Evolutionary conservation across 768 basidiomycete genomes (phyloP).

Genomic region (Russula sp.): DNA sequence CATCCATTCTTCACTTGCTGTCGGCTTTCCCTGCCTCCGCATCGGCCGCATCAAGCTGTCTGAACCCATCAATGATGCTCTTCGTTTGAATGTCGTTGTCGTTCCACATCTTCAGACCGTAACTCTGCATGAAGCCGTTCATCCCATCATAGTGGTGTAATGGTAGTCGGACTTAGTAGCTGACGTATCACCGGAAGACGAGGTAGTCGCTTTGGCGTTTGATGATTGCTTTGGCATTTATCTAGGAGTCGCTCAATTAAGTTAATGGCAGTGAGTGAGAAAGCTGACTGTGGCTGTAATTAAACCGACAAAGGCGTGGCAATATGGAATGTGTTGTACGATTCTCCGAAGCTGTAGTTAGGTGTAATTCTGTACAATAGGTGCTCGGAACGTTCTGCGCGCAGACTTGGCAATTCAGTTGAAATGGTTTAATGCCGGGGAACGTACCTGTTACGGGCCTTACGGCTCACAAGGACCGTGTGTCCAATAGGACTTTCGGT

Average conservation of each 20-base stretch:
- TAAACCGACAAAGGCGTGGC: too few species aligned
- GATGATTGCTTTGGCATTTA: slow-evolving; percentile 4
- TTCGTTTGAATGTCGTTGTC: slow-evolving; percentile 18
- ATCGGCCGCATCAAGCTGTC: neutral
- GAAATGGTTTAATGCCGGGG: too few species aligned
- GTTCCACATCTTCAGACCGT: slow-evolving; percentile 25
- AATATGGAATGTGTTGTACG: too few species aligned
- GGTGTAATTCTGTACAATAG: too few species aligned
- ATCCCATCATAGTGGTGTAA: slow-evolving; percentile 17
- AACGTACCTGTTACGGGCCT: too few species aligned
- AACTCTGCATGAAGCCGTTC: slow-evolving; percentile 23
- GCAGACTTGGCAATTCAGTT: too few species aligned
- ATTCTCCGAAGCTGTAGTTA: too few species aligned
- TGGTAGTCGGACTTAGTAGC: slow-evolving; percentile 2
- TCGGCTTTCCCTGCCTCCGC: neutral
- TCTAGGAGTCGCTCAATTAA: neutral
- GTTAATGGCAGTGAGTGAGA: too few species aligned
- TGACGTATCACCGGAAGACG: neutral
- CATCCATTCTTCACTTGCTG: neutral
- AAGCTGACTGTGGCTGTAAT: too few species aligned
- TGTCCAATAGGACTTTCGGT: too few species aligned
- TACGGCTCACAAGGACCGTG: too few species aligned
- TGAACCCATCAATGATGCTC: slow-evolving; percentile 21
- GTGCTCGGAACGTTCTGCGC: too few species aligned
- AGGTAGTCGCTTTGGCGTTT: neutral